Base-by-base conservation (phyloP, 2,329 filamentous ascomycete species). In the Didymella segeticola region DNA sequence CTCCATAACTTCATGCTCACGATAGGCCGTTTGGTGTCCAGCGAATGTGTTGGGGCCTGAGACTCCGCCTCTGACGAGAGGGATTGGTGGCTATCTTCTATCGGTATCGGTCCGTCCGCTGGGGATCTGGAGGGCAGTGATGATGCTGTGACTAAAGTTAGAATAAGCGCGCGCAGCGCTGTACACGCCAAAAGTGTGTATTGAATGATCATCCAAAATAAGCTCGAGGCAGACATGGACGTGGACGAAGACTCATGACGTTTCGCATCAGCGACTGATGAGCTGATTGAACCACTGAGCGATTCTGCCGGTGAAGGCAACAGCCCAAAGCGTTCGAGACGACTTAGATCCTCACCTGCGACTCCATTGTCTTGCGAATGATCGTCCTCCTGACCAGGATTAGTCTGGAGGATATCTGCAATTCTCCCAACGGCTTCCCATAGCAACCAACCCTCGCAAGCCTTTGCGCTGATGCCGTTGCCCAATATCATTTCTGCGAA, bases 401-500 rank as follows among this genome's bases (percentile, higher is more conserved):
- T 57, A 34, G 63, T 67, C 58, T 71, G 72, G 68, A 82, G 68
- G 41, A 77, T 71, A 57, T 82, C 80, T 55, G 85, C 82, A 57
- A 89, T 76, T 70, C 93, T 96, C 62, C 87, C 89, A 57, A 96
- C 83, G 53, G 86, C 83, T 72, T 96, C 92, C 85, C 89, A 96
- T 62, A 98, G 76, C 68, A 97, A 83, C 90, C 91, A 96, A 20
- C 90, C 90, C 76, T 98, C 88, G 63, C 89, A 91, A 33, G 89
- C 82, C 72, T 89, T 96, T 67, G 88, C 89, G 66, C 87, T 86
- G 65, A 97, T 81, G 53, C 89, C 83, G 64, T 91, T 92, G 58
- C 91, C 91, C 60, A 99, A 81, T 58, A 98, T 90, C 72, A 96
- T 86, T 75, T 97, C 92, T 6, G 92, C 90, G 57, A 98, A 82